Evolutionary conservation across 2,329 filamentous ascomycete species (phyloP), one percentile per base, ranked within the genome.

Genomic region (Aureobasidium sp.): DNA sequence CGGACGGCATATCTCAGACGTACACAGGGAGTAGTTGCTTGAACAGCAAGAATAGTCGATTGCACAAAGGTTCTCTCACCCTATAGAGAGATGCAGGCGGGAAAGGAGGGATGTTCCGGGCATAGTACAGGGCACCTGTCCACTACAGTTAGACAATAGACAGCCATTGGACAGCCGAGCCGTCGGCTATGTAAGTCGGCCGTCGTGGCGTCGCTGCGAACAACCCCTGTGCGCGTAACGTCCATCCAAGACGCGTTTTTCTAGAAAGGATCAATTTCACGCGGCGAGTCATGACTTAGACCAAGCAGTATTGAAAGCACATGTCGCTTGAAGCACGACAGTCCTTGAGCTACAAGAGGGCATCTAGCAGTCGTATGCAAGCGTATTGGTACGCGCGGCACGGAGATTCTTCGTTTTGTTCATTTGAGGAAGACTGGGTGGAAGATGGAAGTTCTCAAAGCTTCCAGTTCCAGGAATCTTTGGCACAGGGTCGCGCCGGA

Each of bases 101-200:
- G 29, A 45, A 45, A 57, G 53, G 53, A 57, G 41, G n/a, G 10
- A 27, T 27, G 5, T 29, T 25, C 41, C 15, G 10, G 29, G 16
- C 16, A 42, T 42, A 42, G 34, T n/a, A 39, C 7, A 41, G 9
- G n/a, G 36, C 34, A 13, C 7, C 39, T 30, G 11, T 21, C 30
- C 27, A n/a, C n/a, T 32, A 5, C 11, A 34, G 25, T 54, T 42
- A 42, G 52, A 54, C 44, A 32, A 30, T 5, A 9, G 32, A 47
- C 30, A 32, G 21, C 42, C 39, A 58, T 58, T 57, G 54, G 42
- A 29, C 54, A 58, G 54, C 54, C 32, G 42, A 58, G 32, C 42
- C 30, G 54, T 58, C 54, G 54, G 54, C 54, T 58, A 58, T 58
- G 54, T 39, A 48, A 7, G 41, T 58, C 54, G 54, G 54, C 11